Conservation (phyloP, 352 stramenopile species). For the Phytophthora agathidicida region DNA sequence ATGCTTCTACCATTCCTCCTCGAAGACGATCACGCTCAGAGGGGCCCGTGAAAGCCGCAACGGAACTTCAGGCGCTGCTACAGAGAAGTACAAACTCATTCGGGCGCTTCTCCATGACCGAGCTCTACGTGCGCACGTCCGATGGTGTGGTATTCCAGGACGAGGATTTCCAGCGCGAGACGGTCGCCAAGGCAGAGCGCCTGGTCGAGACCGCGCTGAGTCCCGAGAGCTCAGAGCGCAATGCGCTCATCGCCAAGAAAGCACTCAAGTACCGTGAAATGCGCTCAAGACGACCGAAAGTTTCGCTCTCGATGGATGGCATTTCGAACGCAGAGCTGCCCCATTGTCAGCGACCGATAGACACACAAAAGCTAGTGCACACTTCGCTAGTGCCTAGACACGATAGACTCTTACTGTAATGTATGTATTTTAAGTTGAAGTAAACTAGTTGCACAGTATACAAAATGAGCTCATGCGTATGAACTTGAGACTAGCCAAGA, state of each 20-base stretch:
- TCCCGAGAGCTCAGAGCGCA: constrained; percentile 35
- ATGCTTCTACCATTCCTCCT: background rate
- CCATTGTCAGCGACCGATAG: constrained; percentile 4
- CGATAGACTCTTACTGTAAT: no score
- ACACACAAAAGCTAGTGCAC: no score
- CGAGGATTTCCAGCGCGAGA: constrained; percentile 37
- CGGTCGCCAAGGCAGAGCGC: constrained; percentile 29
- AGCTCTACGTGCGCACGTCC: constrained; percentile 33
- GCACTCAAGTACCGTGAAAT: constrained; percentile 40
- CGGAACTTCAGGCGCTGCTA: constrained; percentile 3
- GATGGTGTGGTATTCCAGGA: constrained; percentile 38
- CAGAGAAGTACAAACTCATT: background rate
- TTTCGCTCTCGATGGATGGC: background rate
- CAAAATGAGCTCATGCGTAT: no score
- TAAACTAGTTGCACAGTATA: no score
- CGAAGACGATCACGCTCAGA: constrained; percentile 31
- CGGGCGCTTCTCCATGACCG: constrained; percentile 15
- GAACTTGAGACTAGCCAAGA: no score
- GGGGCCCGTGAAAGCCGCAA: constrained; percentile 17
- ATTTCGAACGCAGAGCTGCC: constrained; percentile 28
- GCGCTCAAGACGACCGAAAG: constrained; percentile 27
- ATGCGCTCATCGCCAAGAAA: constrained; percentile 40
- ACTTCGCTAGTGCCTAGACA: no score
- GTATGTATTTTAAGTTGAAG: no score
- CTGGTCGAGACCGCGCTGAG: constrained; percentile 31